Base-by-base conservation (phyloP, 2,329 filamentous ascomycete species). In the Leptoxyphium fumago region DNA sequence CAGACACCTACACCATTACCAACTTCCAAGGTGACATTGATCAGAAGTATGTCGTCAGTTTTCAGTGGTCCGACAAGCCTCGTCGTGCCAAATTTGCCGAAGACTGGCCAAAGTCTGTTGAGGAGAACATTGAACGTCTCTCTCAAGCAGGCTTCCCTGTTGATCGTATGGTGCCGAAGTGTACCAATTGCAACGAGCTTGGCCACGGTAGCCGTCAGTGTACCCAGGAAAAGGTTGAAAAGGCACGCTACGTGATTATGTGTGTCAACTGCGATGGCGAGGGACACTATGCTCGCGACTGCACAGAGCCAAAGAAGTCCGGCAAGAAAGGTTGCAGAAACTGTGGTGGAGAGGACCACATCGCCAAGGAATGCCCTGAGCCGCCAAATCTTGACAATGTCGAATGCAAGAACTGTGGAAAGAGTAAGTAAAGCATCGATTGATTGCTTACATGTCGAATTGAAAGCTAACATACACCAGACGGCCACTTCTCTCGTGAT, bases 11-110 rank as follows among this genome's bases (percentile, higher is more conserved):
- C 51, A 82, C 77, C 47, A 80, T 82, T 61, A 81, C 84, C 75
- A 79, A 84, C 50, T 64, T 84, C 1, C 79, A 84, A 54, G 81
- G 81, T 5, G 75, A 81, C 43, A 52, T 65, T 14, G 65, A 69
- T 45, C 68, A 70, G 56, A 67, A 68, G 47, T 76, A 68, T 45
- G 61, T 66, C 21, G 63, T 75, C 43, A 65, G 65, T 0, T 69
- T 72, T 55, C 73, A 67, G 54, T 67, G 64, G 50, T 64, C 58
- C 10, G 48, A 57, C 11, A 68, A 71, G 48, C 62, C 70, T 4
- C 66, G 66, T 47, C 71, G 72, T 44, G 59, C 59, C 10, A 64
- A 61, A 38, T 64, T 71, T 15, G 59, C 62, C 15, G 58, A 63
- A 2, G 66, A 66, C 39, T 77, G 72, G 72, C 73, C 73, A 38